Evolutionary conservation across 805 yeast species (phyloP), one percentile per base, ranked within the genome.

Genomic region (Lachancea quebecensis): DNA sequence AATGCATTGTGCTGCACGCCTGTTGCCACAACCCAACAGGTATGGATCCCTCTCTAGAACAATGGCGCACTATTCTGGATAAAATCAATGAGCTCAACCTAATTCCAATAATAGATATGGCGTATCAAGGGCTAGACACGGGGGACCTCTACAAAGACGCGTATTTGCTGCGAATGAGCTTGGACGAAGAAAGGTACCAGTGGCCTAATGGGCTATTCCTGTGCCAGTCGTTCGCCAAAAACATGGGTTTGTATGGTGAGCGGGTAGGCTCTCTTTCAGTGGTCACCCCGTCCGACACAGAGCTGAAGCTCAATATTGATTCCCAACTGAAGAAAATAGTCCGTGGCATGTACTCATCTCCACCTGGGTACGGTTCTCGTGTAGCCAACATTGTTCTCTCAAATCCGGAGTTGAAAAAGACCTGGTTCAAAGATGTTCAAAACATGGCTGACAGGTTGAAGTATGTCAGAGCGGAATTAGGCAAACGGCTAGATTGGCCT

Each of bases 11-110:
- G 46, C 75, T 90, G 49, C 98, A 90, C 66, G 96, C 96, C 8
- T 89, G 96, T 64, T 93, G 96, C 59, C 97, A 90, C 71, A 91
- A 90, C 72, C 98, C 98, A 45, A 91, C 97, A 15, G 98, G 97
- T 52, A 80, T 90, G 64, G 97, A 90, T 63, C 93, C 95, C 50
- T 79, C 87, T 14, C 66, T 69, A 25, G 85, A 79, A 51, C 87
- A 90, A 62, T 89, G 96, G 96, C 72, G 75, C 50, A 67, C 75
- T 63, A 85, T 91, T 34, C 72, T 85, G 56, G 78, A 81, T 40
- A 78, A 82, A 30, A 62, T 85, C 35, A 68, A 75, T 55, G 64
- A 71, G 40, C 77, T 78, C 62, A 69, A 74, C 37, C 76, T 86
- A 57, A 75, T 85, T 65, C 95, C 95, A 35, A 72, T 91, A 61